A percentile compares a stretch with the other conserved stretches of the same genome.
phyloP scores from a whole-genome alignment of 768 basidiomycete genomes.

The Phlegmacium glaucopus region DNA sequence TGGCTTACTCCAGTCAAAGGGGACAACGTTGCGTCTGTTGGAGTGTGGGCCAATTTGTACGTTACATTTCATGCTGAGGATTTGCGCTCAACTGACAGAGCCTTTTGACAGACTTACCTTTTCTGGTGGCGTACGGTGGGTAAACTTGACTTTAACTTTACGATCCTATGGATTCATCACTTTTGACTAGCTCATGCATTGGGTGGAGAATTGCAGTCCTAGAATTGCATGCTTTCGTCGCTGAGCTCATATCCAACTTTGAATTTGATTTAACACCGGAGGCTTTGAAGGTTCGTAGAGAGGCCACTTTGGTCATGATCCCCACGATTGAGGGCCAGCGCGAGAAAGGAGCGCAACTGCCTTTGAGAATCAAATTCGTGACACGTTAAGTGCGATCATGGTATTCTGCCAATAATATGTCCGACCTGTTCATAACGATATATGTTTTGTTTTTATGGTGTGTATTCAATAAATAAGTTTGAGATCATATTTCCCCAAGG shows the following conservation, averaged over 20 bases:
- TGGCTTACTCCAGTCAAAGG: constrained; percentile 42
- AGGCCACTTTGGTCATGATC: constrained; percentile 38
- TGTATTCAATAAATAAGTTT: too few species aligned
- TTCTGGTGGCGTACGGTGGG: neutral
- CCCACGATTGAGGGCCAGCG: constrained; percentile 40
- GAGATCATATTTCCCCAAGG: too few species aligned
- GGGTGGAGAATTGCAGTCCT: constrained; percentile 40
- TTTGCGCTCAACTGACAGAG: neutral
- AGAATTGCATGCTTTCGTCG: constrained; percentile 59
- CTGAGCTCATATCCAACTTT: constrained; percentile 51
- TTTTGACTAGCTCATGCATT: constrained; percentile 17
- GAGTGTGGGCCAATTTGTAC: constrained; percentile 49
- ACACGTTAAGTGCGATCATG: constrained; percentile 3
- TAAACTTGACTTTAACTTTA: neutral
- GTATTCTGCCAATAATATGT: too few species aligned
- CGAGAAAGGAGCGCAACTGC: constrained; percentile 40
- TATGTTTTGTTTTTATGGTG: too few species aligned
- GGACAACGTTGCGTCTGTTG: constrained; percentile 38
- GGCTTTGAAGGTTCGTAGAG: constrained; percentile 31
- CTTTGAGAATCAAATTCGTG: constrained; percentile 34
- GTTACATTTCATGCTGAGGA: neutral
- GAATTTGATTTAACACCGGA: constrained; percentile 44
- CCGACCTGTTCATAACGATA: too few species aligned
- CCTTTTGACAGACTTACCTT: neutral
- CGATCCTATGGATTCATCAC: neutral